Conservation (phyloP, 805 yeast species). For the Scheffersomyces ergatensis region DNA sequence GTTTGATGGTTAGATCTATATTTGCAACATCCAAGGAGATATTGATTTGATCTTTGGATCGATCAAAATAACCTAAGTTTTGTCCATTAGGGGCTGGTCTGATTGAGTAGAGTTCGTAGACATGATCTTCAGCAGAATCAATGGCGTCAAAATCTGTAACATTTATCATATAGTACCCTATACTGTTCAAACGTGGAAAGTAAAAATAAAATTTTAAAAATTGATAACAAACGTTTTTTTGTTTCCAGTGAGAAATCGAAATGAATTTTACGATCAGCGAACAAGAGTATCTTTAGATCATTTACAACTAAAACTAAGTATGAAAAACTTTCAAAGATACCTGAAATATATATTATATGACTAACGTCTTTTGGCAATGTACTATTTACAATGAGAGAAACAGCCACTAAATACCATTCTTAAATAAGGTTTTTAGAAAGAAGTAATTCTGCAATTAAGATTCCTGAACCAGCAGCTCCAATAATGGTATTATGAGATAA, state of each 20-base stretch:
- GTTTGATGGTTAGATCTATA: conserved; percentile 27
- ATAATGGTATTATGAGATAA: conserved; percentile 94
- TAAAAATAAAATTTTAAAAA: no score
- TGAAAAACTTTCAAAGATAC: no score
- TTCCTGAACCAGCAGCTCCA: conserved; percentile 99
- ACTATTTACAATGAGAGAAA: no score
- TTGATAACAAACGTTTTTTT: no score
- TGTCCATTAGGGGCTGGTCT: conserved; percentile 21
- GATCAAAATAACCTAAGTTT: conserved; percentile 36
- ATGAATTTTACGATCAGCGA: no score
- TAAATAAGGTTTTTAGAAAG: conserved; percentile 73
- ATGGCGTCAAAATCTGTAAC: conserved; percentile 15
- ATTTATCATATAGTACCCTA: background rate
- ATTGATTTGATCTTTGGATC: conserved; percentile 18
- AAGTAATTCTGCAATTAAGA: conserved; percentile 89
- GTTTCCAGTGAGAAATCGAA: no score
- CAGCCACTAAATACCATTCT: no score
- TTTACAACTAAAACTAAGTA: no score
- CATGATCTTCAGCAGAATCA: conserved; percentile 23
- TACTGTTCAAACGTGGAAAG: no score
- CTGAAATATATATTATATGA: no score
- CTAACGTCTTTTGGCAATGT: no score
- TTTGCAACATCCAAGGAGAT: conserved; percentile 17
- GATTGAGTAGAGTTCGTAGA: conserved; percentile 29
- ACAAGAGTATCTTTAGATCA: no score